Conservation (phyloP, 441 rosid genomes). For the Corymbia calophylla region DNA sequence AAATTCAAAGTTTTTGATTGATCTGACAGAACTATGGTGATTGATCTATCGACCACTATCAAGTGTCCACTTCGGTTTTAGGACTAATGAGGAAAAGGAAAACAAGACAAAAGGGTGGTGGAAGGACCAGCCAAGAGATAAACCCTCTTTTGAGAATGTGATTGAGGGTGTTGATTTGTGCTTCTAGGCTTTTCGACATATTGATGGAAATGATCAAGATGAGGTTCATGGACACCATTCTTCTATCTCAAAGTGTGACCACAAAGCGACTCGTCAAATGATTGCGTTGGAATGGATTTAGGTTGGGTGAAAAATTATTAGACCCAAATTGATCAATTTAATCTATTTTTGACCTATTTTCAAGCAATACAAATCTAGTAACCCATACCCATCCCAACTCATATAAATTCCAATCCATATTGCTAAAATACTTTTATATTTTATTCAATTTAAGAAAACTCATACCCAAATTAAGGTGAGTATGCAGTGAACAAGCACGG, state of each 20-base stretch:
- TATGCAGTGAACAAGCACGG: too few relatives aligned
- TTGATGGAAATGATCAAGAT: neutral
- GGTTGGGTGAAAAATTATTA: neutral
- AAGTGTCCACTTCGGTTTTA: neutral
- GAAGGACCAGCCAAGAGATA: neutral
- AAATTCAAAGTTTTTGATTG: neutral
- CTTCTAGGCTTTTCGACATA: neutral
- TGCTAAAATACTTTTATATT: too few relatives aligned
- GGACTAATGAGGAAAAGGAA: neutral
- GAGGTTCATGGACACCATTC: neutral
- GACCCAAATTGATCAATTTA: neutral
- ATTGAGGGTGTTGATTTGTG: neutral
- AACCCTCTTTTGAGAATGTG: neutral
- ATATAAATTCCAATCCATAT: too few relatives aligned
- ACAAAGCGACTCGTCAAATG: neutral
- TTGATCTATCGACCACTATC: neutral
- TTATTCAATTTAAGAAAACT: too few relatives aligned
- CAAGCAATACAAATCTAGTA: too few relatives aligned
- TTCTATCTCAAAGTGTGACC: neutral
- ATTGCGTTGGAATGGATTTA: neutral
- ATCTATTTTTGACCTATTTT: neutral
- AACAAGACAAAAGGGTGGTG: neutral
- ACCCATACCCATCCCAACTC: fast-evolving
- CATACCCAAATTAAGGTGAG: fast-evolving
- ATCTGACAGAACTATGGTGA: neutral